Conservation (phyloP, 768 basidiomycete species). For the Trametes sanguinea region DNA sequence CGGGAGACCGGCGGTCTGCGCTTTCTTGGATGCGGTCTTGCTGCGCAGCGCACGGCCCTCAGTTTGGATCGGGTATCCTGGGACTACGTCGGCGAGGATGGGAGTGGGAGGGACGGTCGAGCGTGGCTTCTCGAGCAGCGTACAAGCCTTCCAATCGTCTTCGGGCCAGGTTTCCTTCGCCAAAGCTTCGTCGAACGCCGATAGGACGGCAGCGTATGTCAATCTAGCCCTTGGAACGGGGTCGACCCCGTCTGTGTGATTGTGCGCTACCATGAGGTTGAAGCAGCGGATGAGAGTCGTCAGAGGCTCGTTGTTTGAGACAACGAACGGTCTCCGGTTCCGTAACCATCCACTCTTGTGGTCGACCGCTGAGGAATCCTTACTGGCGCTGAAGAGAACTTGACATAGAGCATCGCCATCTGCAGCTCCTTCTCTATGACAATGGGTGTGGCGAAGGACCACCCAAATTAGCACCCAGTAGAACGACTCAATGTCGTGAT, state of each 20-base stretch:
- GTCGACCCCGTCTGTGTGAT: background rate
- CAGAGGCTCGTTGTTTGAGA: background rate
- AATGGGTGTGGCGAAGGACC: conserved; percentile 3
- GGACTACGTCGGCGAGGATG: background rate
- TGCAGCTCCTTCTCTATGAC: background rate
- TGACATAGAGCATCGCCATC: background rate
- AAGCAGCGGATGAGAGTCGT: background rate
- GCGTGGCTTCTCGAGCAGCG: background rate
- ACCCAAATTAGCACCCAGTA: conserved; percentile 18
- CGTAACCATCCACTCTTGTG: background rate
- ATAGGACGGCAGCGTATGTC: background rate
- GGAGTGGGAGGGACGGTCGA: background rate
- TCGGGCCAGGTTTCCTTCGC: background rate
- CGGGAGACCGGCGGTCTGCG: too few species aligned
- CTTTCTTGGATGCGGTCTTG: too few species aligned
- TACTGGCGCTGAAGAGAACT: background rate
- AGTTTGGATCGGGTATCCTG: background rate
- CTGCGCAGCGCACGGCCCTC: too few species aligned
- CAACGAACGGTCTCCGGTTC: background rate
- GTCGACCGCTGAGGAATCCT: too few species aligned
- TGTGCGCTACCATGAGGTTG: background rate
- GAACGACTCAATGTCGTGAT: conserved; percentile 19
- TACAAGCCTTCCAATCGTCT: background rate
- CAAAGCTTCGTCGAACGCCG: background rate
- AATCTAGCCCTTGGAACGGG: background rate